These are phyloP conservation scores for Pleurotus djamor DNA, from an alignment of 768 basidiomycete genomes.

Conservation along the genomic window DNA sequence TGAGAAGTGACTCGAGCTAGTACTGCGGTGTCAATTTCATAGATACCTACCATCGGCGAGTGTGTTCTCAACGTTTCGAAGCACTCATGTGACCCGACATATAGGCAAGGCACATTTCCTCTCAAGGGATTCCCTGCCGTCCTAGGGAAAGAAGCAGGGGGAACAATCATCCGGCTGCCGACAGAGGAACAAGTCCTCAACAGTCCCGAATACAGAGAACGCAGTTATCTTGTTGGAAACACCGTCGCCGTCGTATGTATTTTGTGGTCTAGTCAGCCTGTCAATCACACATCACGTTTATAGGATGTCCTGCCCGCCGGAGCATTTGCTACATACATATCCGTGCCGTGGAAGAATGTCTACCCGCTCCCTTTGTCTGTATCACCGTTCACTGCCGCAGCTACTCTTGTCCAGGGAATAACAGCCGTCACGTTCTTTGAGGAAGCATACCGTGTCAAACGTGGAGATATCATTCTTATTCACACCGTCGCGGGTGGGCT, in stretches of 20 bases:
- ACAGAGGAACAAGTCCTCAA: conserved; percentile 58
- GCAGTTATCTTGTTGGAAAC: conserved; percentile 65
- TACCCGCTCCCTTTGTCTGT: conserved; percentile 60
- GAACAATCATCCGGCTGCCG: conserved; percentile 74
- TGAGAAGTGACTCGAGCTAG: conserved; percentile 42
- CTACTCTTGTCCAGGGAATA: conserved; percentile 69
- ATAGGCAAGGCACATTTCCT: conserved; percentile 65
- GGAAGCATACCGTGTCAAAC: conserved; percentile 84
- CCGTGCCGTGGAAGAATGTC: conserved; percentile 58
- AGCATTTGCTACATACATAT: conserved; percentile 71
- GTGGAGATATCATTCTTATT: conserved; percentile 76
- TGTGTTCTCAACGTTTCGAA: neutral
- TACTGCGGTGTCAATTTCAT: conserved; percentile 87
- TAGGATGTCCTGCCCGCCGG: conserved; percentile 40
- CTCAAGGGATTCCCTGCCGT: conserved; percentile 55
- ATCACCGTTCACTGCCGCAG: conserved; percentile 62
- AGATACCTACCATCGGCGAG: conserved; percentile 76
- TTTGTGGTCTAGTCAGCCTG: neutral
- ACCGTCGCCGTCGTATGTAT: conserved; percentile 66
- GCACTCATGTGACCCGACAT: neutral
- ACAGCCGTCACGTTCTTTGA: conserved; percentile 78
- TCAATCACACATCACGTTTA: neutral
- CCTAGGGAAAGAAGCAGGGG: conserved; percentile 79
- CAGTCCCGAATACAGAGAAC: conserved; percentile 60
- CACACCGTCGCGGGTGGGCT: conserved; percentile 94